Evolutionary conservation across 495 filamentous ascomycete species (phyloP).

Genomic region (Gamarada debralockiae): DNA sequence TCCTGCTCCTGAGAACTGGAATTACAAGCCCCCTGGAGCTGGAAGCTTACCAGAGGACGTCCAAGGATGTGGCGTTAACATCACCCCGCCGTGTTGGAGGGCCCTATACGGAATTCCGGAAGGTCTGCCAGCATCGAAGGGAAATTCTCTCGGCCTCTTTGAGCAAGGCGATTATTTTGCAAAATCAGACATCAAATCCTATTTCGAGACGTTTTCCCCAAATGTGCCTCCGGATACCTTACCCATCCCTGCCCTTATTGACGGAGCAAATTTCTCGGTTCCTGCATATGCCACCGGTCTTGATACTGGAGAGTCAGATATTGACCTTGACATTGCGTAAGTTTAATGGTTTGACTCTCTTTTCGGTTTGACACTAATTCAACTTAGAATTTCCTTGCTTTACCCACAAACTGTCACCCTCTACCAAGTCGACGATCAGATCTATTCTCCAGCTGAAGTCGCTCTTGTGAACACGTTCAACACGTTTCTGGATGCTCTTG

Average conservation of each 20-base stretch:
- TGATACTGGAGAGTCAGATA: conserved; percentile 7
- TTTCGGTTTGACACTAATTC: background rate
- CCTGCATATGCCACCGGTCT: conserved; percentile 1
- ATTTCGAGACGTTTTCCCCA: conserved; percentile 23
- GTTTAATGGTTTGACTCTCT: conserved; percentile 22
- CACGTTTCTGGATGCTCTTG: conserved; percentile 57
- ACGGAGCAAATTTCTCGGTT: conserved; percentile 4
- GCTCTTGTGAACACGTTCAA: conserved; percentile 24
- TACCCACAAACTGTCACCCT: conserved; percentile 12
- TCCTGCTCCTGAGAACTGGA: background rate
- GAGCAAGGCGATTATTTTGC: conserved; percentile 14
- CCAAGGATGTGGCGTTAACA: conserved; percentile 22
- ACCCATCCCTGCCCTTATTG: conserved; percentile 50
- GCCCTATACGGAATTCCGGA: conserved; percentile 20
- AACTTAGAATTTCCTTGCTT: conserved; percentile 7
- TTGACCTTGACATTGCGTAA: conserved; percentile 10
- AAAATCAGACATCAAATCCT: conserved; percentile 6
- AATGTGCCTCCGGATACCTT: conserved; percentile 30
- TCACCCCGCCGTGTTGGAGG: conserved; percentile 28
- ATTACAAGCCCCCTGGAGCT: background rate
- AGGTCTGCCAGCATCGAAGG: conserved; percentile 14
- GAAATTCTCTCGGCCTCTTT: conserved; percentile 26
- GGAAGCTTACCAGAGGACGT: conserved; percentile 2
- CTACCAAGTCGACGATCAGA: conserved; percentile 13
- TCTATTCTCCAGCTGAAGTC: conserved; percentile 2